Base-by-base conservation (phyloP, 352 stramenopile genomes). In the Albugo candida region DNA sequence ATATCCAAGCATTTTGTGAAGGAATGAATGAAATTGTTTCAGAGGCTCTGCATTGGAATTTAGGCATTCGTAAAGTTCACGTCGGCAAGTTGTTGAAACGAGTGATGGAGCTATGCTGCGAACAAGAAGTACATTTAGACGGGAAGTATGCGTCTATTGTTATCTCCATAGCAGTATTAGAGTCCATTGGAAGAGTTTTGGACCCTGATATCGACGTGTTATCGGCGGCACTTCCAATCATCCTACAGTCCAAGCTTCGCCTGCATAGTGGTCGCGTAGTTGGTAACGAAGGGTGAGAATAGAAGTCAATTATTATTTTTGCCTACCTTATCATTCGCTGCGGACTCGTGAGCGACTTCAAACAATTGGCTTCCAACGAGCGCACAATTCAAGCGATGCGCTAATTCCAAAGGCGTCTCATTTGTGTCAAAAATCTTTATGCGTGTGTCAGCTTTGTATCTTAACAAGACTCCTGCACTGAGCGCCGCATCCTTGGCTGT, bases 61-160 rank as follows among this genome's bases (percentile, higher is more conserved):
- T 86, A 18, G 67, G 58, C 42, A 60, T 89, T 11, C 60, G 76
- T 27, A 71, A 89, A 41, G 77, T 89, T 27, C 73, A 85, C 46
- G 71, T 89, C 2, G 77, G 77, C 35, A 58, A 69, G 34, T 49
- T 86, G 47, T 52, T 89, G 11, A 64, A 70, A 2, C 60, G 85
- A 41, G 77, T 91, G 35, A 69, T 91, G 55, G 87, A 94, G 57
- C 67, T 97, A 17, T 94, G 86, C 42, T 94, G 88, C 54, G 67
- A 61, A 4, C 76, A 97, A 51, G 70, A 93, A 51, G 92, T 97
- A 6, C 89, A 94, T 53, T 65, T 97, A 16, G 87, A 97, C 56
- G 74, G 83, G 39, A 87, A 92, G 21, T 97, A 96, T 55, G 77
- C 95, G 37, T 95, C 92, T 47, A 92, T 94, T 44, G 83, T 94